Conservation (phyloP, 306 rosid species). For the Fragaria nilgerrensis region DNA sequence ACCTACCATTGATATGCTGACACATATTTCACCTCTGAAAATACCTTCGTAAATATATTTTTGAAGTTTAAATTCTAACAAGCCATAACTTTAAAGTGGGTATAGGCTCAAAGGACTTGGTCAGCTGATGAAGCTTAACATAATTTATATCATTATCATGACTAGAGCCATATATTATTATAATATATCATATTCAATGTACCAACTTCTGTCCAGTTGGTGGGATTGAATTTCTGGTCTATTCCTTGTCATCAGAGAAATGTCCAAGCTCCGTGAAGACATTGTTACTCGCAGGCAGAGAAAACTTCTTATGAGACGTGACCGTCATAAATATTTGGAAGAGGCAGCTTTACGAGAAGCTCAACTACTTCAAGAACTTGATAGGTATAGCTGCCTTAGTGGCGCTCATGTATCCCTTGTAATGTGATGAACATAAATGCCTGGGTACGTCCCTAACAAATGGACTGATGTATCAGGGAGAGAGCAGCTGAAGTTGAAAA, state of each 20-base stretch:
- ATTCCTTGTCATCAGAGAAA: constrained; percentile 55
- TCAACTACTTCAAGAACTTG: constrained; percentile 79
- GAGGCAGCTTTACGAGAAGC: constrained; percentile 75
- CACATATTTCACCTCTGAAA: background rate
- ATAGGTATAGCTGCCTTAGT: constrained; percentile 50
- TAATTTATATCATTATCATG: background rate
- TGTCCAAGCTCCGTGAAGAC: constrained; percentile 65
- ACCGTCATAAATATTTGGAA: constrained; percentile 71
- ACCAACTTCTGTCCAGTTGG: background rate
- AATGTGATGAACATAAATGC: constrained; percentile 9
- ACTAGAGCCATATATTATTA: background rate
- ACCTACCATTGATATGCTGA: background rate
- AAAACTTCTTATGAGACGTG: constrained; percentile 59
- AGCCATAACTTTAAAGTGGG: background rate
- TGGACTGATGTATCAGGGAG: constrained; percentile 45
- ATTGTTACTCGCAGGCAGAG: constrained; percentile 69
- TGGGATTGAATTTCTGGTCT: constrained; percentile 6
- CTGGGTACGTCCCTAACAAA: background rate
- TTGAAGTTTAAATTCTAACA: background rate
- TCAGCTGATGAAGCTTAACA: background rate
- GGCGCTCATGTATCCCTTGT: constrained; percentile 20
- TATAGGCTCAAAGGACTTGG: background rate
- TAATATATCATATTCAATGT: background rate
- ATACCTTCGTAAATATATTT: background rate
- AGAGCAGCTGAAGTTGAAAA: constrained; percentile 75